Conservation (phyloP, 2,329 filamentous ascomycete species). For the Rhexocercosporidium sp. region DNA sequence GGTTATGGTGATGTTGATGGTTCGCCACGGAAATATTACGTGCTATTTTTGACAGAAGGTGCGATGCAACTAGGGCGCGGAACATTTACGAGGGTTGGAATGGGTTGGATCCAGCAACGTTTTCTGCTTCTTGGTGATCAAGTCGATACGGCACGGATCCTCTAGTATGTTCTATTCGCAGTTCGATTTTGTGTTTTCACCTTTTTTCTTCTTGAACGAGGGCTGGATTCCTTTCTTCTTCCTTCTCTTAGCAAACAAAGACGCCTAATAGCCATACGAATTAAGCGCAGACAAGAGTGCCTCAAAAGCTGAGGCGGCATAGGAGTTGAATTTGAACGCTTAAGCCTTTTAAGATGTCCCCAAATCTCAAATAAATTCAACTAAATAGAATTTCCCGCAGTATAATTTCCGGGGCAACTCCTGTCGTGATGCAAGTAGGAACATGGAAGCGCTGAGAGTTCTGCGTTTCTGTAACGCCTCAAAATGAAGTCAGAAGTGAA, state of each 20-base stretch:
- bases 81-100: conserved; percentile 20
- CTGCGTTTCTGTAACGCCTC: neutral
- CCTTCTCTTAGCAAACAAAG: neutral
- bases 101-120: conserved; percentile 17
- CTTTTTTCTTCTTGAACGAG: neutral
- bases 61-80: neutral
- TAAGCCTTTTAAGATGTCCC: neutral
- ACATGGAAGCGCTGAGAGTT: neutral
- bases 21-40: neutral
- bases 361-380: neutral
- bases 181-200: neutral
- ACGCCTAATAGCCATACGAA: neutral
- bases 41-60: neutral
- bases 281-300: neutral
- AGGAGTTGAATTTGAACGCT: neutral
- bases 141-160: neutral
- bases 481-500: neutral
- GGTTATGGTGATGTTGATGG: neutral
- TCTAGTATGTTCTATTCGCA: neutral
- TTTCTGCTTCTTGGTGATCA: conserved; percentile 14
- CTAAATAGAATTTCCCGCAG: neutral
- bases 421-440: neutral
- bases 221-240: neutral
- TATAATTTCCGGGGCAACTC: neutral
- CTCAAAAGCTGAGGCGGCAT: neutral